phyloP scores from a whole-genome alignment of 106 monocot genomes.

The Xerophyta viscosa region DNA sequence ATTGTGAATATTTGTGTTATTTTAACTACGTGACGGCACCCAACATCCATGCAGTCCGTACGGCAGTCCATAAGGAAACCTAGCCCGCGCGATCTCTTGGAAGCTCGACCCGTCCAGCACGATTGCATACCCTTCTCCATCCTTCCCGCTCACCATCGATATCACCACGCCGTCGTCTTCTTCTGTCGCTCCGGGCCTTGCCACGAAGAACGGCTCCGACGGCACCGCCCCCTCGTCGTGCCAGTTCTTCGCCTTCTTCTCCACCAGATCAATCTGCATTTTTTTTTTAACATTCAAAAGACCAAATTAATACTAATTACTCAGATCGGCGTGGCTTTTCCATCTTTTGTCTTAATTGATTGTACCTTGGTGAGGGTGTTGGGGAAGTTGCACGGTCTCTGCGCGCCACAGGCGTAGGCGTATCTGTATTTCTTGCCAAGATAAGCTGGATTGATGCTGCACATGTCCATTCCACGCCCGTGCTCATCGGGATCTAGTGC shows the following conservation, averaged over 20 bases:
- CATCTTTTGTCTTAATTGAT: too few relatives aligned
- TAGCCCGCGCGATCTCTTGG: constrained; percentile 79
- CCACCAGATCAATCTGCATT: constrained; percentile 61
- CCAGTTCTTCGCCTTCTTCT: constrained; percentile 82
- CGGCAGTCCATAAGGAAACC: constrained; percentile 82
- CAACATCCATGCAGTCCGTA: constrained; percentile 92
- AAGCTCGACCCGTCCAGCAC: constrained; percentile 73
- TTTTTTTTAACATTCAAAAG: too few relatives aligned
- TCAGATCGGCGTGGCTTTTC: too few relatives aligned
- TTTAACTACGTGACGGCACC: too few relatives aligned
- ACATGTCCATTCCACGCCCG: constrained; percentile 88
- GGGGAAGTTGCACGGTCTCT: constrained; percentile 90
- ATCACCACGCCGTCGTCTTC: constrained; percentile 95
- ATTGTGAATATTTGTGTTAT: too few relatives aligned
- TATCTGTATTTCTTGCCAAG: constrained; percentile 75
- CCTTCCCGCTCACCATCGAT: constrained; percentile 69
- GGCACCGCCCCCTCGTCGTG: constrained; percentile 80
- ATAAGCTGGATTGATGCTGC: constrained; percentile 73
- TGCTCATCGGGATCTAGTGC: constrained; percentile 84
- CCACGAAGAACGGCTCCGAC: constrained; percentile 91
- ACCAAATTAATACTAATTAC: too few relatives aligned
- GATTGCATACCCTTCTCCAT: constrained; percentile 74
- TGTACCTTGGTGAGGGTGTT: constrained; percentile 86
- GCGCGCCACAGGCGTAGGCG: constrained; percentile 83
- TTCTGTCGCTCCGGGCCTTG: constrained; percentile 58